These are phyloP conservation scores for Paralagenidium karlingii DNA, from an alignment of 352 stramenopile species.

Conservation along the genomic window DNA sequence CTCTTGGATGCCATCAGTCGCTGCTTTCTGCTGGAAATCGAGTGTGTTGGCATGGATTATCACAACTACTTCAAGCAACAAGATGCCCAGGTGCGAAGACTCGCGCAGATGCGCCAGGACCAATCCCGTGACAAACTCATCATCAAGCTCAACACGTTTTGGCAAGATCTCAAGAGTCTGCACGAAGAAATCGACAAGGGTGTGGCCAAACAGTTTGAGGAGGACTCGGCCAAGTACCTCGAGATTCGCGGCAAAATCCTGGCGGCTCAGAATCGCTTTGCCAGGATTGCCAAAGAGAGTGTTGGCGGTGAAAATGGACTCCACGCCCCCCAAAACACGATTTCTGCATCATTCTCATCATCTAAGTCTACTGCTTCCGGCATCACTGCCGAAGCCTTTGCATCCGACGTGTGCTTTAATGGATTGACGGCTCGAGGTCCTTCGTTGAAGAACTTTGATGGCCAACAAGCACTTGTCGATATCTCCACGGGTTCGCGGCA, in stretches of 20 bases:
- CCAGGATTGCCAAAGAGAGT: not conserved
- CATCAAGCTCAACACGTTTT: constrained; percentile 21
- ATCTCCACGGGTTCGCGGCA: constrained; percentile 59
- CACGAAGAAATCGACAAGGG: constrained; percentile 25
- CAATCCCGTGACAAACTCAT: constrained; percentile 17
- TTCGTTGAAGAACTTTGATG: constrained; percentile 22
- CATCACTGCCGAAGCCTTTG: too few species aligned
- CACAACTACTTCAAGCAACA: constrained; percentile 56
- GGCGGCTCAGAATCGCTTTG: constrained; percentile 19
- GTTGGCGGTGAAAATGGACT: not conserved
- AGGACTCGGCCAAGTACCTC: constrained; percentile 29
- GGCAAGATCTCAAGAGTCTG: constrained; percentile 30
- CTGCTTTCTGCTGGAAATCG: constrained; percentile 46
- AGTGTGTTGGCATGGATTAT: constrained; percentile 49
- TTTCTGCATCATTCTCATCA: too few species aligned
- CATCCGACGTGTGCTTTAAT: too few species aligned
- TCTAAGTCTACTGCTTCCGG: too few species aligned
- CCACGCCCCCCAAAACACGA: not conserved
- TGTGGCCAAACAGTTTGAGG: constrained; percentile 20
- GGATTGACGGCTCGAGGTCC: constrained; percentile 39
- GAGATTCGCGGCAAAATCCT: constrained; percentile 46
- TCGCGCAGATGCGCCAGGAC: constrained; percentile 38
- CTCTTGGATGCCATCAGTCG: constrained; percentile 41
- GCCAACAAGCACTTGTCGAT: constrained; percentile 32
- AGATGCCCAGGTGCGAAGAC: constrained; percentile 29